phyloP scores from a whole-genome alignment of 768 basidiomycete genomes.

The Lactarius deliciosus region DNA sequence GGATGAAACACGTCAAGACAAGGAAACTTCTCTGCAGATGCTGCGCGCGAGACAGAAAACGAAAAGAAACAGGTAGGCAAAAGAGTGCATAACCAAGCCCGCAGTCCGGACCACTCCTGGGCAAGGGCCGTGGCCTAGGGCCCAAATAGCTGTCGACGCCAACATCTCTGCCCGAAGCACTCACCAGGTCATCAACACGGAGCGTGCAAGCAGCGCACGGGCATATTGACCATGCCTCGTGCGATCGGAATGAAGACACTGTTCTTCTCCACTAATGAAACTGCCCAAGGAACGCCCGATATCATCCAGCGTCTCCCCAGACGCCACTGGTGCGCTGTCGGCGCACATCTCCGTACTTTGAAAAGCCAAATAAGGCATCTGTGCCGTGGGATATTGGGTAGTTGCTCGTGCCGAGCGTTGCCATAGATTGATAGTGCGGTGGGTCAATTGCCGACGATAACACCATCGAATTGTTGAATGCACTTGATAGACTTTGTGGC shows the following conservation, averaged over 20 bases:
- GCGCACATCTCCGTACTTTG: constrained; percentile 21
- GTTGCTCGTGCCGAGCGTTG: constrained; percentile 9
- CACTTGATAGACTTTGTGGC: constrained; percentile 11
- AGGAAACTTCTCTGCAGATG: constrained; percentile 5
- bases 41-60: constrained; percentile 14
- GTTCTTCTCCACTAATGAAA: constrained; percentile 15
- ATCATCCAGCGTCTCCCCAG: constrained; percentile 30
- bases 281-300: background rate
- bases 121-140: constrained; percentile 1
- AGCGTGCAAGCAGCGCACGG: constrained; percentile 20
- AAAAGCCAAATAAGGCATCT: constrained; percentile 18
- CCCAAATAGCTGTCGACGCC: constrained; percentile 10
- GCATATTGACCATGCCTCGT: constrained; percentile 15
- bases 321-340: constrained; percentile 25
- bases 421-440: constrained; percentile 19
- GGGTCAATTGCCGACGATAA: constrained; percentile 17
- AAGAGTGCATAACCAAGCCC: constrained; percentile 23
- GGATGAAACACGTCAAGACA: constrained; percentile 9
- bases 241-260: constrained; percentile 16
- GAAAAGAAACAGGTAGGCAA: constrained; percentile 10
- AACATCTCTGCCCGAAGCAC: constrained; percentile 12
- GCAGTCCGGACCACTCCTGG: constrained; percentile 12
- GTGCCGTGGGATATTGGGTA: constrained; percentile 10
- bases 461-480: constrained; percentile 17
- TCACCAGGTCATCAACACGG: constrained; percentile 21